These are phyloP conservation scores for Epichloe festucae DNA, from an alignment of 2,329 filamentous ascomycete species.

Conservation along the genomic window DNA sequence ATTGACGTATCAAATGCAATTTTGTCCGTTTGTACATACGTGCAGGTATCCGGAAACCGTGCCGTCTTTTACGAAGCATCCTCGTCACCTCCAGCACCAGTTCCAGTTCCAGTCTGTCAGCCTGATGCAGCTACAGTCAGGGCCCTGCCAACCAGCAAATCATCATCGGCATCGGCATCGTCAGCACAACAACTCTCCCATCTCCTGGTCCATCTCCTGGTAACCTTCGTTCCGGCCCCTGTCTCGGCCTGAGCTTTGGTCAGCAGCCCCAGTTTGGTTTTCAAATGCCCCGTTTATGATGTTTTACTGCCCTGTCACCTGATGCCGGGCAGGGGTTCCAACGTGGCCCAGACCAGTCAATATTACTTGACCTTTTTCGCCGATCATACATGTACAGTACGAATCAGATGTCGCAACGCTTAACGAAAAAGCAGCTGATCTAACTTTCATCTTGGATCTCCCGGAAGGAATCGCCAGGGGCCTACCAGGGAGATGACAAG, in stretches of 20 bases:
- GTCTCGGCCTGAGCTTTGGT: constrained; percentile 6
- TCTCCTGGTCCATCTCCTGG: neutral
- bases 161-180: too few species aligned
- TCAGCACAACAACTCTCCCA: neutral
- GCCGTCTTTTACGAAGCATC: too few species aligned
- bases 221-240: constrained; percentile 2
- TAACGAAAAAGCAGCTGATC: too few species aligned
- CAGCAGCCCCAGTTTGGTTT: constrained; percentile 3
- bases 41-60: too few species aligned
- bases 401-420: neutral
- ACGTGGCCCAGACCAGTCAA: constrained; percentile 5
- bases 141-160: too few species aligned
- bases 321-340: constrained; percentile 3
- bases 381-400: too few species aligned
- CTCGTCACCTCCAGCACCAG: neutral
- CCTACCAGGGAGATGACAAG: too few species aligned
- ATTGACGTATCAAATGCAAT: neutral
- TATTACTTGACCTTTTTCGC: neutral
- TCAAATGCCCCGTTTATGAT: constrained; percentile 1
- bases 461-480: too few species aligned
- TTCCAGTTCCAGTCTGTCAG: neutral
- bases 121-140: too few species aligned
- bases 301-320: constrained; percentile 7
- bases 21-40: too few species aligned
- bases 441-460: too few species aligned